These are phyloP conservation scores for Daldinia grandis DNA, from an alignment of 495 filamentous ascomycete species.

Conservation along the genomic window DNA sequence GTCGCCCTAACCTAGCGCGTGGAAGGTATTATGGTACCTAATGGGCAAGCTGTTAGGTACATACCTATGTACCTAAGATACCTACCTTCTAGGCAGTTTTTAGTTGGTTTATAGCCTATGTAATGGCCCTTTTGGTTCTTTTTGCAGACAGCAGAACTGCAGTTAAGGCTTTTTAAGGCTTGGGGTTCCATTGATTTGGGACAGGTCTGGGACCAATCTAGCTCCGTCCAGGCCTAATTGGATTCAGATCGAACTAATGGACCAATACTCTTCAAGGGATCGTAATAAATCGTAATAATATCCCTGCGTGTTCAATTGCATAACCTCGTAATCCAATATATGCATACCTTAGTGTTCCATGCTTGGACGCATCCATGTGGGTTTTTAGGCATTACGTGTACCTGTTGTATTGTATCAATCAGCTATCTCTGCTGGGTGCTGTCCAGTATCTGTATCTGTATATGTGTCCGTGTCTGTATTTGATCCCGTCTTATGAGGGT, in stretches of 20 bases:
- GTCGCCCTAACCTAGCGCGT: slow-evolving; percentile 21
- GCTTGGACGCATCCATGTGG: neutral
- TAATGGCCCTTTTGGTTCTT: neutral
- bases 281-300: slow-evolving; percentile 16
- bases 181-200: slow-evolving; percentile 42
- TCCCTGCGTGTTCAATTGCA: slow-evolving; percentile 36
- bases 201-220: slow-evolving; percentile 34
- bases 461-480: neutral
- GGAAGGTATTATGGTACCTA: neutral
- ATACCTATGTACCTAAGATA: neutral
- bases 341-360: slow-evolving; percentile 5
- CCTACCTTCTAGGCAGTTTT: neutral
- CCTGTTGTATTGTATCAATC: neutral
- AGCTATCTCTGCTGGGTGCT: neutral
- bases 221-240: slow-evolving; percentile 18
- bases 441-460: neutral
- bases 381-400: slow-evolving; percentile 7
- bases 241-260: slow-evolving; percentile 16
- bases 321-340: slow-evolving; percentile 20
- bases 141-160: neutral
- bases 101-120: neutral
- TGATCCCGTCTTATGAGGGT: neutral
- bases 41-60: neutral
- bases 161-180: slow-evolving; percentile 27
- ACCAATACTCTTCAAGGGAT: slow-evolving; percentile 27